phyloP scores from a whole-genome alignment of 163 green algal genomes.

The Scenedesmus sp. region DNA sequence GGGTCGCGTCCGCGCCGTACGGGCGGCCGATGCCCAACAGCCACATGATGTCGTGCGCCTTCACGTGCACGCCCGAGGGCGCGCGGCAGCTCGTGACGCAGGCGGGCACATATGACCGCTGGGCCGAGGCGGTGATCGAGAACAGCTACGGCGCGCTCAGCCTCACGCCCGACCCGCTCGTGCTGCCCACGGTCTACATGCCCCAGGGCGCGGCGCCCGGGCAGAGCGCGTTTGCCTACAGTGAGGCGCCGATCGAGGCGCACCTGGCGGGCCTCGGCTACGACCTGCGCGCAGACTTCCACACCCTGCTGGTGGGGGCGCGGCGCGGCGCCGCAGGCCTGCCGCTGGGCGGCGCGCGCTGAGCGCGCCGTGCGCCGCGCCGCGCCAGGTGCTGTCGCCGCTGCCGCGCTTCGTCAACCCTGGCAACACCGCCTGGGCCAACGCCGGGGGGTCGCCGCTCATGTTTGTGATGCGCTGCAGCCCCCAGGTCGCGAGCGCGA shows the following conservation, averaged over 20 bases:
- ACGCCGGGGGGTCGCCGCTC: slow-evolving; percentile 15
- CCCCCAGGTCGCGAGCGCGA: too few relatives aligned
- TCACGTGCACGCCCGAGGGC: slow-evolving; percentile 52
- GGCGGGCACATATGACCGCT: slow-evolving; percentile 46
- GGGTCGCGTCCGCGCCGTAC: slow-evolving; percentile 49
- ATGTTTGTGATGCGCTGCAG: slow-evolving; percentile 59
- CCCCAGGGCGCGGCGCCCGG: slow-evolving; percentile 9
- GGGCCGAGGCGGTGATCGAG: slow-evolving; percentile 56
- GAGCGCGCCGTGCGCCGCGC: background rate
- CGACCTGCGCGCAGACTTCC: slow-evolving; percentile 34
- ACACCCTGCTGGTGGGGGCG: slow-evolving; percentile 43
- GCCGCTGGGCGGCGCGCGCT: too few relatives aligned
- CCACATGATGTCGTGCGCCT: slow-evolving; percentile 45
- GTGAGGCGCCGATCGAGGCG: slow-evolving; percentile 12
- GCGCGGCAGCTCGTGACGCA: slow-evolving; percentile 16
- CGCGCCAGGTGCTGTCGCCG: slow-evolving; percentile 48
- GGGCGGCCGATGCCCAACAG: background rate
- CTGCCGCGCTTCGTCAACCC: slow-evolving; percentile 44
- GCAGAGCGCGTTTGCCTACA: slow-evolving; percentile 47
- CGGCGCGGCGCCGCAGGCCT: too few relatives aligned
- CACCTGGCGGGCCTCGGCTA: slow-evolving; percentile 36
- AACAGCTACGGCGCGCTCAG: slow-evolving; percentile 51
- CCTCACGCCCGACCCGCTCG: slow-evolving; percentile 22
- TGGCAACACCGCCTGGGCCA: slow-evolving; percentile 52
- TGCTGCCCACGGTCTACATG: slow-evolving; percentile 29